A percentile compares a stretch with the other conserved stretches of the same genome.
Conservation (phyloP, 371 early-diverging fungal genomes). For the Mucor piriformis region DNA sequence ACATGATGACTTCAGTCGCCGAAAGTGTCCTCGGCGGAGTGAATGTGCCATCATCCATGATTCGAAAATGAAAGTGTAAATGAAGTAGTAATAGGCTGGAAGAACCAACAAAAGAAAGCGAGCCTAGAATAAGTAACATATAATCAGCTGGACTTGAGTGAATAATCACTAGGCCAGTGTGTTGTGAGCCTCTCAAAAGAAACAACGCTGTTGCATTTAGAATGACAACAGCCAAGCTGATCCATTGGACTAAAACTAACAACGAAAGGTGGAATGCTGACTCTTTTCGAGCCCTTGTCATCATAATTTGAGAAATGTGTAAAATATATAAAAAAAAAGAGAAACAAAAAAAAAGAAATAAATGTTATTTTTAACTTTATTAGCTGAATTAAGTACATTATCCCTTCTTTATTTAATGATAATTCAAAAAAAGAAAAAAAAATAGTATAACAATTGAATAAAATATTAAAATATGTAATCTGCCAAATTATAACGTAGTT, state of each 20-base stretch:
- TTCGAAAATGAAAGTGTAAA: slow-evolving; percentile 16
- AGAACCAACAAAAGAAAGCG: slow-evolving; percentile 13
- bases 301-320: slow-evolving; percentile 4
- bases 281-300: slow-evolving; percentile 28
- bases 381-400: background rate
- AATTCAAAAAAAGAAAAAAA: background rate
- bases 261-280: slow-evolving; percentile 20
- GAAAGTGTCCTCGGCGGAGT: slow-evolving; percentile 12
- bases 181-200: slow-evolving; percentile 7
- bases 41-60: slow-evolving; percentile 6
- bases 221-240: slow-evolving; percentile 26
- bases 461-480: background rate
- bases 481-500: background rate
- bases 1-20: slow-evolving; percentile 15
- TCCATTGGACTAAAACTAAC: slow-evolving; percentile 22
- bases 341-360: background rate
- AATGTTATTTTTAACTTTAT: background rate
- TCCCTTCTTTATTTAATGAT: background rate
- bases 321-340: slow-evolving; percentile 10
- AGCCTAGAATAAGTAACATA: slow-evolving; percentile 14
- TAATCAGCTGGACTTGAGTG: slow-evolving; percentile 19
- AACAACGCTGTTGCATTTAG: slow-evolving; percentile 27
- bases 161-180: slow-evolving; percentile 7
- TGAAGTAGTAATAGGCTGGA: slow-evolving; percentile 13
- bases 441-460: background rate